Conservation (phyloP, 495 filamentous ascomycete species). For the Aspergillus mulundensis region DNA sequence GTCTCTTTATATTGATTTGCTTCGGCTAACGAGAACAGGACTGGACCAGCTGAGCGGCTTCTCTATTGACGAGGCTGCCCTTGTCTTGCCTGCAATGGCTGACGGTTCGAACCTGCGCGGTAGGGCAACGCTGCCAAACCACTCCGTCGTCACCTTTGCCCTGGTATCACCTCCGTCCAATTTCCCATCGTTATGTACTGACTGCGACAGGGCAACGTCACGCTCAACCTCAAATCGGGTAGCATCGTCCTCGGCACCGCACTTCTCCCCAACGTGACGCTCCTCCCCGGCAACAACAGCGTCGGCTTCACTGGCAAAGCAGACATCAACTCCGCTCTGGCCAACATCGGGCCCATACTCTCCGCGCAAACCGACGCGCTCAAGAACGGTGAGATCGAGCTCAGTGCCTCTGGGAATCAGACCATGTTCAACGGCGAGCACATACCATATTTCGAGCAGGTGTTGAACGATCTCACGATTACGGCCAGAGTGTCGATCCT, state of each 20-base stretch:
- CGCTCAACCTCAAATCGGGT: conserved; percentile 37
- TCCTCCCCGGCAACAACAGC: conserved; percentile 45
- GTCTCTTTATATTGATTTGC: background rate
- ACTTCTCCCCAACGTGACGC: conserved; percentile 33
- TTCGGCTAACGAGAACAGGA: conserved; percentile 13
- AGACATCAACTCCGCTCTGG: conserved; percentile 13
- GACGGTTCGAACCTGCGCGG: conserved; percentile 34
- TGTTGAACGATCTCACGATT: conserved; percentile 41
- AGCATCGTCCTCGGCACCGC: conserved; percentile 38
- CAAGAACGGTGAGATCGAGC: conserved; percentile 32
- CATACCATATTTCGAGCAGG: conserved; percentile 39
- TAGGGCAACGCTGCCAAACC: conserved; percentile 40
- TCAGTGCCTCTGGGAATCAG: conserved; percentile 39
- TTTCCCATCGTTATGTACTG: background rate
- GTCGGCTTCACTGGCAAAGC: conserved; percentile 30
- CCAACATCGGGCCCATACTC: conserved; percentile 36
- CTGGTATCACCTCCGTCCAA: conserved; percentile 18
- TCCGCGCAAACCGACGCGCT: conserved; percentile 29
- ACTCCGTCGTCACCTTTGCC: conserved; percentile 41
- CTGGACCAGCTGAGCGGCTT: conserved; percentile 42
- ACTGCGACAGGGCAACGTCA: conserved; percentile 36
- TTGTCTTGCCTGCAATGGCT: conserved; percentile 33
- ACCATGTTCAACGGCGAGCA: conserved; percentile 40
- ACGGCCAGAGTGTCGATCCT: conserved; percentile 32
- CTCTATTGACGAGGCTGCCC: conserved; percentile 34